phyloP scores from a whole-genome alignment of 2,329 filamentous ascomycete species.

The Phoma herbarum region DNA sequence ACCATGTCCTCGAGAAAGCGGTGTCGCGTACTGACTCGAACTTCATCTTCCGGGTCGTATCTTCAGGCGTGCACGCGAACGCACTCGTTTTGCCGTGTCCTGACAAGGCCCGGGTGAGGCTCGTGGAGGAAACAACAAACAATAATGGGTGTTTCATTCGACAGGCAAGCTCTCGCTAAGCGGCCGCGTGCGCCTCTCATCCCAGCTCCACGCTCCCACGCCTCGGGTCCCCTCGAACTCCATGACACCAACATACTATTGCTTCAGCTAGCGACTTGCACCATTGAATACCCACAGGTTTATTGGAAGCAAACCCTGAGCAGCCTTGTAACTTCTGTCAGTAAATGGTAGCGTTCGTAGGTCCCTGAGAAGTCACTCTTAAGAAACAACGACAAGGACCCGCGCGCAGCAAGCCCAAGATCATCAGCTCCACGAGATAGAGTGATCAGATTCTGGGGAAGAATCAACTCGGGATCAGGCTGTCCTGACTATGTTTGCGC shows the following conservation, averaged over 20 bases:
- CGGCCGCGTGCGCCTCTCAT: not conserved
- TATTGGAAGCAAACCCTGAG: conserved; percentile 3
- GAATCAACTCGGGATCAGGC: not conserved
- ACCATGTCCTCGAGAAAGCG: not conserved
- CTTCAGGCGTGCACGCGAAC: not conserved
- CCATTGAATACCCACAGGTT: conserved; percentile 2
- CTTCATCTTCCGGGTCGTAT: not conserved
- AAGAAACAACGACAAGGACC: not conserved
- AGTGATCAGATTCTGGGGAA: not conserved
- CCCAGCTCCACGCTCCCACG: not conserved
- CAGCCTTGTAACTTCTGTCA: conserved; percentile 13
- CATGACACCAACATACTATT: conserved; percentile 14
- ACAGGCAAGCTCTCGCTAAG: conserved; percentile 3
- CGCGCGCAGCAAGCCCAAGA: not conserved
- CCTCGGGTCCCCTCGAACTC: conserved; percentile 6
- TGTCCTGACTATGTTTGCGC: not conserved
- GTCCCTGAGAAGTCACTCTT: conserved; percentile 4
- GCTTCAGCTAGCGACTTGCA: conserved; percentile 16
- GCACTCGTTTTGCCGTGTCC: not conserved
- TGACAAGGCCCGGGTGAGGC: not conserved
- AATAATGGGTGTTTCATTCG: conserved; percentile 13
- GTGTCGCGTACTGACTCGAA: not conserved
- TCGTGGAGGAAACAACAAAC: not conserved
- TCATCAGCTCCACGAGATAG: not conserved
- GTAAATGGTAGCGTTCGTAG: not conserved